A percentile compares a stretch with the other conserved stretches of the same genome.
These are phyloP conservation scores for Aspergillus persii DNA, from an alignment of 2,329 filamentous ascomycete genomes.

Conservation along the genomic window DNA sequence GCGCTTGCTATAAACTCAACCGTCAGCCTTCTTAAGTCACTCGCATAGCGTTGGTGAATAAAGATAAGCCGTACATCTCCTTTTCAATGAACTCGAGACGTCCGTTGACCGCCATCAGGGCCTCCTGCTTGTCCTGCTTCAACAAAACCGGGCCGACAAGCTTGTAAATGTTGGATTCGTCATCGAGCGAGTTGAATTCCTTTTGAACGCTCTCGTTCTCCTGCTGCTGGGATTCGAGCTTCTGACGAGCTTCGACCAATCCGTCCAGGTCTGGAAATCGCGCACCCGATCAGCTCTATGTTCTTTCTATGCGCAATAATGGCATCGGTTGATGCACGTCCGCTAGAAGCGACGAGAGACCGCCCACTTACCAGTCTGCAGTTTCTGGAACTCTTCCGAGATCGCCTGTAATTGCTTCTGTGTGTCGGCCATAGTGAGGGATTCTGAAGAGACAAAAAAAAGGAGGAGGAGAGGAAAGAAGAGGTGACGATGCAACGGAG, in stretches of 20 bases:
- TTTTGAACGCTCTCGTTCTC: slow-evolving; percentile 88
- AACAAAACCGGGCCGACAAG: slow-evolving; percentile 86
- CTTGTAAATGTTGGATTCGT: slow-evolving; percentile 92
- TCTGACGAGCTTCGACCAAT: slow-evolving; percentile 76
- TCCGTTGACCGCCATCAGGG: slow-evolving; percentile 84
- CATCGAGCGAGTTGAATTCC: slow-evolving; percentile 78
- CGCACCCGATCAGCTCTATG: not conserved
- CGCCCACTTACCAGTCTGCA: slow-evolving; percentile 68
- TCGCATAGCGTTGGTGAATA: not conserved
- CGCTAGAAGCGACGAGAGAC: not conserved
- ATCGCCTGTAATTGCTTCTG: slow-evolving; percentile 78
- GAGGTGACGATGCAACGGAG: slow-evolving; percentile 16
- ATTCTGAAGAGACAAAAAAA: not conserved
- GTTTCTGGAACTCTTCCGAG: slow-evolving; percentile 81
- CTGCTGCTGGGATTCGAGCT: slow-evolving; percentile 86
- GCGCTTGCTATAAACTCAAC: slow-evolving; percentile 52
- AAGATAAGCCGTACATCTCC: slow-evolving; percentile 68
- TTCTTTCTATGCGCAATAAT: not conserved
- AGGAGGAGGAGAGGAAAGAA: not conserved
- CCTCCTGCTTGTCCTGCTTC: slow-evolving; percentile 91
- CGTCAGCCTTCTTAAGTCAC: slow-evolving; percentile 4
- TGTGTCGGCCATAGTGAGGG: slow-evolving; percentile 61
- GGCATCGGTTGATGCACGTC: not conserved
- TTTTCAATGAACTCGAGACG: slow-evolving; percentile 88
- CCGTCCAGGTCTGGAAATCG: slow-evolving; percentile 68